phyloP scores from a whole-genome alignment of 768 basidiomycete genomes.

The Dioszegia crocea region DNA sequence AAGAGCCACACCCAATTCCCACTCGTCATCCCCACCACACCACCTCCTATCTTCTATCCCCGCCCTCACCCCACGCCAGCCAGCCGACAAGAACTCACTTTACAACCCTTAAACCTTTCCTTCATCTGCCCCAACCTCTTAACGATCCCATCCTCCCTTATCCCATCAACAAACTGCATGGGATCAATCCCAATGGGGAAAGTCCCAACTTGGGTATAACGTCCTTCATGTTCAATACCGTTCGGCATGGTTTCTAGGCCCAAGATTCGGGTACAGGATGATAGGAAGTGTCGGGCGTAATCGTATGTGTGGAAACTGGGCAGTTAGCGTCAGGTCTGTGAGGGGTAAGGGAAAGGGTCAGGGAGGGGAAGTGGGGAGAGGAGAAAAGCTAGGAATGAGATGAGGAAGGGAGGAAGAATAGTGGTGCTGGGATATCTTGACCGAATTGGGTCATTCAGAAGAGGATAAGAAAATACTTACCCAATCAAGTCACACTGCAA shows the following conservation, averaged over 20 bases:
- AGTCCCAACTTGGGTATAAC: slow-evolving; percentile 93
- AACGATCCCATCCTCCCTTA: slow-evolving; percentile 73
- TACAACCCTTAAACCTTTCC: slow-evolving; percentile 86
- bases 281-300: slow-evolving; percentile 98
- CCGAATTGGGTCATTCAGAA: neutral
- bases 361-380: neutral
- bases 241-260: slow-evolving; percentile 95
- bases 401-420: neutral
- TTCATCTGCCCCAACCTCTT: slow-evolving; percentile 75
- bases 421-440: no score
- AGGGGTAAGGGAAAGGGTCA: neutral
- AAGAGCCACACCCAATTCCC: no score
- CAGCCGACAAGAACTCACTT: slow-evolving; percentile 53
- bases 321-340: neutral
- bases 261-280: slow-evolving; percentile 93
- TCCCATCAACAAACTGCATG: slow-evolving; percentile 79
- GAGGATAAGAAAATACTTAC: slow-evolving; percentile 21
- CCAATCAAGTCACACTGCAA: slow-evolving; percentile 96
- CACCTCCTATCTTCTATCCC: no score
- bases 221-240: slow-evolving; percentile 91
- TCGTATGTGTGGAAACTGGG: slow-evolving; percentile 93
- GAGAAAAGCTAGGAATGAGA: neutral
- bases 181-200: slow-evolving; percentile 99
- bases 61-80: no score
- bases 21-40: no score